Conservation (phyloP, 2,329 filamentous ascomycete species). For the Bipolaris victoriae region DNA sequence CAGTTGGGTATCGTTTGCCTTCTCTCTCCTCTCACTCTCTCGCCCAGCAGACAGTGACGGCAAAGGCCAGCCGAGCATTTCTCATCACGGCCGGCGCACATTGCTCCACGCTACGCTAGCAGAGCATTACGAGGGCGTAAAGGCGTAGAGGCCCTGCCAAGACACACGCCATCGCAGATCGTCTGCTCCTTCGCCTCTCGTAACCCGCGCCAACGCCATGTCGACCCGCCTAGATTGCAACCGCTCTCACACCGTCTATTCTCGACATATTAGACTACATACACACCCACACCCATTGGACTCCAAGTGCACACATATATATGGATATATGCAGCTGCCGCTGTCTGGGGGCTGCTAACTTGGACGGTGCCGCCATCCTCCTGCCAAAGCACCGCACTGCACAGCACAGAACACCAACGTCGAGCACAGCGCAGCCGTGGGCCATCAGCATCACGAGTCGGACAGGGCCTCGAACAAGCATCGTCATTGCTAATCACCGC, state of each 20-base stretch:
- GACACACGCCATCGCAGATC: slow-evolving; percentile 22
- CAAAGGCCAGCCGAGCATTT: too few species aligned
- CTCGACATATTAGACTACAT: too few species aligned
- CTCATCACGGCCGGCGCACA: background rate
- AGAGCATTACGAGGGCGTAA: too few species aligned
- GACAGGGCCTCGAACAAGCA: background rate
- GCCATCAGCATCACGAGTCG: background rate
- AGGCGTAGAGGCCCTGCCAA: slow-evolving; percentile 22
- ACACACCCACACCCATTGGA: too few species aligned
- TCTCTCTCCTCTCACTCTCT: background rate
- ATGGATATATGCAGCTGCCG: too few species aligned
- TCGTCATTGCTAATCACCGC: slow-evolving; percentile 1
- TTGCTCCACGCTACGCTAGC: slow-evolving; percentile 16
- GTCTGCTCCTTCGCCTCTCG: slow-evolving; percentile 1
- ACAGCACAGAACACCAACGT: background rate
- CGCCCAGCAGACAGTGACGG: too few species aligned
- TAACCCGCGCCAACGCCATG: background rate
- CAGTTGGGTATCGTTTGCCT: too few species aligned
- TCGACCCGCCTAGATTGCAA: background rate
- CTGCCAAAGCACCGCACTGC: background rate
- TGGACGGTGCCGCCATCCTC: background rate
- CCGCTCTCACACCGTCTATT: background rate
- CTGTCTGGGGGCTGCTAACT: too few species aligned
- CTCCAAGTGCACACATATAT: too few species aligned
- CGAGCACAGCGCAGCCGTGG: background rate